Base-by-base conservation (phyloP, 2,329 filamentous ascomycete species). In the Lojkania enalia region DNA sequence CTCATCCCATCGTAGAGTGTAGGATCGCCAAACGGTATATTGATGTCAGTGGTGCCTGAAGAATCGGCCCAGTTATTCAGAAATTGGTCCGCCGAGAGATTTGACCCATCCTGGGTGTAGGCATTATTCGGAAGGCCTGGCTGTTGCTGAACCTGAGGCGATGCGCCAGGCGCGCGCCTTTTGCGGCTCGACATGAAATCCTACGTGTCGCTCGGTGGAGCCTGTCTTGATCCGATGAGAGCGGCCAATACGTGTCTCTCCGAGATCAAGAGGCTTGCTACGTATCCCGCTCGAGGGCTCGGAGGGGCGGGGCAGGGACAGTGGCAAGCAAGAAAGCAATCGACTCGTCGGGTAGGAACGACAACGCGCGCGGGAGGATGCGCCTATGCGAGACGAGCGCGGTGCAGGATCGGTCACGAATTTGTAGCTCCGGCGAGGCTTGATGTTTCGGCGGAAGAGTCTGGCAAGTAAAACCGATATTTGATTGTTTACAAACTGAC, bases 91-190 rank as follows among this genome's bases (percentile, higher is more conserved):
- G 59, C 38, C 4, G 56, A 49, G 23, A 69, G 70, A 55, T 70
- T 70, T 44, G 71, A 58, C 60, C 68, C 70, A 62, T 75, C 79
- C 51, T 73, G 77, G 72, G 14, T 75, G 71, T 49, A 79, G 15
- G 57, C 55, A 53, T 55, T 67, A 43, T 35, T 44, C 35, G 38
- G 49, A 16, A 50, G 41, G 20, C 32, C 45, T 29, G 51, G 31
- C 35, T 74, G 74, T 45, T 79, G 78, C 61, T 83, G 80, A 16
- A 79, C 72, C 53, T 81, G 72, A n/a, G 88, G 85, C 27, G 82
- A 79, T 50, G 84, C 75, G 64, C 86, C 87, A 44, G 88, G 85
- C 35, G 88, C 87, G 56, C 86, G 77, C 67, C 88, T 80, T 75
- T 94, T 94, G 70, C 87, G 76, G 54, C 54, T 60, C 18, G 66